A percentile compares a stretch with the other conserved stretches of the same genome.
Conservation (phyloP, 441 rosid species). For the Capsella rubella region DNA sequence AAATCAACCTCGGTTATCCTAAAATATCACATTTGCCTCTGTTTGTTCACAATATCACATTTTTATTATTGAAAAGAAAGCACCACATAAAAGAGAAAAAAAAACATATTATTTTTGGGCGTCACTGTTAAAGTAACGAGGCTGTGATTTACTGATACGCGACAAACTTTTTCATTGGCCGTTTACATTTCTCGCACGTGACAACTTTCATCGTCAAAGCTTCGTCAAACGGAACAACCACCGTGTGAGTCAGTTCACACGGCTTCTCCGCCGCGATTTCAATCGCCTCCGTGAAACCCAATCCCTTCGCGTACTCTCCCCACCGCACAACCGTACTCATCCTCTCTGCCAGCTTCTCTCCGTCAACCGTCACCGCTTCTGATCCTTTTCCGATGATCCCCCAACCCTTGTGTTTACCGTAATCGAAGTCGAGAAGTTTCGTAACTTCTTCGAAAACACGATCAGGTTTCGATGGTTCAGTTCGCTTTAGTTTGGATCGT, state of each 20-base stretch:
- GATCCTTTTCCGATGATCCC: conserved; percentile 61
- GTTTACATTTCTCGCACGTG: conserved; percentile 67
- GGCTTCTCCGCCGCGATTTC: conserved; percentile 45
- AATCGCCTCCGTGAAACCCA: conserved; percentile 62
- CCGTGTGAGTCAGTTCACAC: conserved; percentile 51
- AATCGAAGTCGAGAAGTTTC: conserved; percentile 55
- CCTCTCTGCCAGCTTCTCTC: conserved; percentile 49
- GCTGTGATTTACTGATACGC: conserved; percentile 53
- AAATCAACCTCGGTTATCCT: too few species aligned
- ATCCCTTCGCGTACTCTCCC: conserved; percentile 50
- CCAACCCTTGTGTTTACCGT: conserved; percentile 57
- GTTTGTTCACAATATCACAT: too few species aligned
- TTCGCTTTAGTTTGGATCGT: conserved; percentile 54
- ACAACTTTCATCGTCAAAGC: conserved; percentile 42
- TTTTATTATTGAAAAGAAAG: too few species aligned
- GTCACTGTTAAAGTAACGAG: neutral
- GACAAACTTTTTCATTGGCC: conserved; percentile 61
- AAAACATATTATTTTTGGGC: too few species aligned
- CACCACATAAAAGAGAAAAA: too few species aligned
- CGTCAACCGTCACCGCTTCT: conserved; percentile 45
- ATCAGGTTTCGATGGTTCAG: conserved; percentile 45
- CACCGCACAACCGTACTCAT: conserved; percentile 53
- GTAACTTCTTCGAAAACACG: conserved; percentile 53
- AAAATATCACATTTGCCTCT: too few species aligned
- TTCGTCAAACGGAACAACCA: conserved; percentile 54